A percentile compares a stretch with the other conserved stretches of the same genome.
Conservation (phyloP, 176 grass and related monocot species). For the Aegilops speltoides region DNA sequence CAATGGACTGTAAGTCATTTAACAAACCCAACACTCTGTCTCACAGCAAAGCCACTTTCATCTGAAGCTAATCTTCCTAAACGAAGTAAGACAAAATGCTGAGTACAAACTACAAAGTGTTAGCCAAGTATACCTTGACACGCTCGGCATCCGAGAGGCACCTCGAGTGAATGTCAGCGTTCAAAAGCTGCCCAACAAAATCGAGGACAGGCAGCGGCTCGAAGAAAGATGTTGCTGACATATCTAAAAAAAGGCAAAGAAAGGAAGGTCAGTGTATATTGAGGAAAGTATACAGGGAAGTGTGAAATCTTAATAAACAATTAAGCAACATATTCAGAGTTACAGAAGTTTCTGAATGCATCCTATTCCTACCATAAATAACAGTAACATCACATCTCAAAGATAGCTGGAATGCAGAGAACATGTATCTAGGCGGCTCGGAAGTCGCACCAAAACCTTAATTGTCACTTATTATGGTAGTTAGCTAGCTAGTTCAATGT, state of each 20-base stretch:
- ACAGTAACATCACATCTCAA: not conserved
- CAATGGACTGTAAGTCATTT: not conserved
- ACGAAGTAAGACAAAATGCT: not conserved
- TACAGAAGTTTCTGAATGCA: conserved; percentile 4
- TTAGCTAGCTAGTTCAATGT: not conserved
- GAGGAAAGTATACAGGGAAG: not conserved
- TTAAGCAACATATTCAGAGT: not conserved
- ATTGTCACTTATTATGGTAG: not conserved
- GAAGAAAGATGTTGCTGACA: conserved; percentile 94
- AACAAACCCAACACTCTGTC: not conserved
- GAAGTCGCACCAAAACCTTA: not conserved
- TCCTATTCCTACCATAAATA: conserved; percentile 8
- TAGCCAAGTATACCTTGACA: conserved; percentile 61
- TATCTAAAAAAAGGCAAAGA: conserved; percentile 60
- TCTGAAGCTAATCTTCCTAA: not conserved
- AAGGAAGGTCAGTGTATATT: not conserved
- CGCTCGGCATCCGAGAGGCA: conserved; percentile 79
- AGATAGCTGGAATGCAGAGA: not conserved
- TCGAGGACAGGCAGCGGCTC: conserved; percentile 78
- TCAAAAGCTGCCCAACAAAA: conserved; percentile 74
- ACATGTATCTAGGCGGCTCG: not conserved
- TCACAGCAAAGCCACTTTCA: not conserved
- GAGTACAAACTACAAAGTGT: conserved; percentile 7
- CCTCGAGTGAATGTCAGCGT: conserved; percentile 62
- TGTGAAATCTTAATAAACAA: not conserved